Conservation (phyloP, 2,329 filamentous ascomycete genomes). For the Coniochaeta sp. region DNA sequence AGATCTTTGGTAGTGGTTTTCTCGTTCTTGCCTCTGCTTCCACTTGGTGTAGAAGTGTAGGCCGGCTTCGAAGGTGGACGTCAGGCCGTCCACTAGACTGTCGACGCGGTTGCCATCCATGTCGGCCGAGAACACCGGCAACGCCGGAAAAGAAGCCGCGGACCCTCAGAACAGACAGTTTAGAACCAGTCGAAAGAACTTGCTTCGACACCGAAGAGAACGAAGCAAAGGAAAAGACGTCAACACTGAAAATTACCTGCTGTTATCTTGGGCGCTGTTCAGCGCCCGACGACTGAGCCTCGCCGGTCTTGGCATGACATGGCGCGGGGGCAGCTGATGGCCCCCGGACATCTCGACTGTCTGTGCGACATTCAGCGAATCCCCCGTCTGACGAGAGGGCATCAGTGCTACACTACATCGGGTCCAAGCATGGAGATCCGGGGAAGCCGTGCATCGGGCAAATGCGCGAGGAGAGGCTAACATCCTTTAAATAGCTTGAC, state of each 20-base stretch:
- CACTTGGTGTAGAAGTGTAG: slow-evolving; percentile 26
- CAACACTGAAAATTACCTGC: background rate
- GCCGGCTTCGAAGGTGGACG: slow-evolving; percentile 20
- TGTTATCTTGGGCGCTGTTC: background rate
- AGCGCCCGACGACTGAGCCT: background rate
- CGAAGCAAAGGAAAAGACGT: background rate
- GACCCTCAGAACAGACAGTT: too few relatives aligned
- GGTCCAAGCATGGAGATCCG: too few relatives aligned
- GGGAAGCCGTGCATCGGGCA: too few relatives aligned
- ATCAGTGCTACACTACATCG: too few relatives aligned
- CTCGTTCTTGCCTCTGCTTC: slow-evolving; percentile 21
- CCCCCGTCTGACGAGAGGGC: too few relatives aligned
- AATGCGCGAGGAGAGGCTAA: too few relatives aligned
- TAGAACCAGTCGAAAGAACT: too few relatives aligned
- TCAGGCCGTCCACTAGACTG: slow-evolving; percentile 20
- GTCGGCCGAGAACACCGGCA: background rate
- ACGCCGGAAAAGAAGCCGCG: background rate
- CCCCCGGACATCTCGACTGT: background rate
- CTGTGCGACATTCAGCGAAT: background rate
- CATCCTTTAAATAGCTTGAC: too few relatives aligned
- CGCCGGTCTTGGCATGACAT: background rate
- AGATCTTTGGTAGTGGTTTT: slow-evolving; percentile 23
- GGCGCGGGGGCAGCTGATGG: background rate
- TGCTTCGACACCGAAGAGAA: background rate
- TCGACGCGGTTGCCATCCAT: slow-evolving; percentile 20